A percentile compares a stretch with the other conserved stretches of the same genome.
These are phyloP conservation scores for Leishmania guyanensis DNA, from an alignment of 208 protist species.

Conservation along the genomic window DNA sequence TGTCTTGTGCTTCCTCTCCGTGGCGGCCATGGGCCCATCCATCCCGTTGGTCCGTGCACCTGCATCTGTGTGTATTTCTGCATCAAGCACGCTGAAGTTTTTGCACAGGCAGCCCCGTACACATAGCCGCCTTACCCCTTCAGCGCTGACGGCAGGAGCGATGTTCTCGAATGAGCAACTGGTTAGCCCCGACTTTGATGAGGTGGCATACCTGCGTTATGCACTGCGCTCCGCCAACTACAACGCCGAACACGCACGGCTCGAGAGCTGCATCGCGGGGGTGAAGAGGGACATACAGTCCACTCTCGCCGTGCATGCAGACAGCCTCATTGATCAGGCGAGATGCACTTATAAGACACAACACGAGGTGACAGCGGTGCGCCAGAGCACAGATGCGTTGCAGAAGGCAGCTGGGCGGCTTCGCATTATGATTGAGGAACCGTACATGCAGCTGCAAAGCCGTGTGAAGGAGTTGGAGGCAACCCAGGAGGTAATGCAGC, in stretches of 20 bases:
- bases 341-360: constrained; percentile 57
- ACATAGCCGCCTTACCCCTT: neutral
- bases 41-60: neutral
- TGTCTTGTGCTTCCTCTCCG: neutral
- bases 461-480: constrained; percentile 66
- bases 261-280: constrained; percentile 50
- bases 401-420: constrained; percentile 55
- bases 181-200: constrained; percentile 73
- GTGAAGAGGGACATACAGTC: constrained; percentile 51
- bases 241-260: constrained; percentile 53
- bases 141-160: neutral
- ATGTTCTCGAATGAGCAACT: constrained; percentile 79
- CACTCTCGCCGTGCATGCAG: constrained; percentile 59
- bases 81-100: neutral
- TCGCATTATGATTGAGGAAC: constrained; percentile 70
- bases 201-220: constrained; percentile 79
- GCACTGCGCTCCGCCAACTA: constrained; percentile 51
- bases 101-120: neutral
- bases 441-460: constrained; percentile 52
- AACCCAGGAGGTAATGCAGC: constrained; percentile 48
- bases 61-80: neutral
- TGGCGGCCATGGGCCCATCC: neutral
- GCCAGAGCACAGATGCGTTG: constrained; percentile 55
- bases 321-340: constrained; percentile 68
- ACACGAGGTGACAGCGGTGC: constrained; percentile 48